Conservation (phyloP, 2,329 filamentous ascomycete genomes). For the Hortaea sp. region DNA sequence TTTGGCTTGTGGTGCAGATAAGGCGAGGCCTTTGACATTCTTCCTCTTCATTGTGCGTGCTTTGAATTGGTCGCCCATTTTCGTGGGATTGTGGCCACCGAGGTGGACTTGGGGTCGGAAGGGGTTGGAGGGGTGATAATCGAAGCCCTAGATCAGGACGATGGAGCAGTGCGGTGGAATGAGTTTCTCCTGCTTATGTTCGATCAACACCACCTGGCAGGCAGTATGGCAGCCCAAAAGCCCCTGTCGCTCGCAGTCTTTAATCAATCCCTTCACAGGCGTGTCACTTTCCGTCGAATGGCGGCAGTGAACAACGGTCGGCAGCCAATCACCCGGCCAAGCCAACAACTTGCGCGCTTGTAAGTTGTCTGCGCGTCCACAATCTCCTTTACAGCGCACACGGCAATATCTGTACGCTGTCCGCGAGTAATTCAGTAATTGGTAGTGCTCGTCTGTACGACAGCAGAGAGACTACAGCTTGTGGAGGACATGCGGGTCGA, state of each 20-base stretch:
- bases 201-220: no score
- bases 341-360: conserved; percentile 1
- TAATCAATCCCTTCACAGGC: background rate
- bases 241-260: background rate
- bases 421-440: background rate
- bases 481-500: conserved; percentile 4
- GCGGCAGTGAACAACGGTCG: background rate
- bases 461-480: background rate
- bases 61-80: conserved; percentile 51
- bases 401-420: background rate
- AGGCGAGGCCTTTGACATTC: conserved; percentile 91
- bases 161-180: no score
- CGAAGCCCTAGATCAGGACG: background rate
- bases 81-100: conserved; percentile 2
- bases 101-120: background rate
- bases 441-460: background rate
- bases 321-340: conserved; percentile 1
- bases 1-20: conserved; percentile 70
- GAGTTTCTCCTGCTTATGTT: no score
- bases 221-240: background rate
- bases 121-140: background rate
- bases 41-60: conserved; percentile 89
- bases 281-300: background rate
- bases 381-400: background rate
- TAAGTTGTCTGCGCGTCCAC: background rate